Evolutionary conservation across 1,139 yeast species (phyloP).

Genomic region (Saccharomyces hybrid): DNA sequence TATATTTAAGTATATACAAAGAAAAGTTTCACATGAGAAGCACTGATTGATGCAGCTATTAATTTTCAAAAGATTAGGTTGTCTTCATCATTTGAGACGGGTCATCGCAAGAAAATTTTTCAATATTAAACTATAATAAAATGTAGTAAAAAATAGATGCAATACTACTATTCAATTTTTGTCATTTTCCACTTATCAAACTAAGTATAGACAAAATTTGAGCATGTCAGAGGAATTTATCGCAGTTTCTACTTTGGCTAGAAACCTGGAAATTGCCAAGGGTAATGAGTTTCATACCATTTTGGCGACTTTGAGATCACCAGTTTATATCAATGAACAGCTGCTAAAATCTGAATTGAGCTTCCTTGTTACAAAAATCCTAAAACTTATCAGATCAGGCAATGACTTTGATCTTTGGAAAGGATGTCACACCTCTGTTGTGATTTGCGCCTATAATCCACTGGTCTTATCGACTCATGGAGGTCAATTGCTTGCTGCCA

Average conservation of each 20-base stretch:
- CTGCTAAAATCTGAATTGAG: conserved; percentile 47
- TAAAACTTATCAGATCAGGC: conserved; percentile 47
- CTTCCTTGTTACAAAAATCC: conserved; percentile 48
- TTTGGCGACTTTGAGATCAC: conserved; percentile 28
- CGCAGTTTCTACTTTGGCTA: conserved; percentile 30
- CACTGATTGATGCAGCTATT: not conserved
- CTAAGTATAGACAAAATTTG: not conserved
- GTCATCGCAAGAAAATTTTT: conserved; percentile 3
- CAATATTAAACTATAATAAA: not conserved
- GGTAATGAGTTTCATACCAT: conserved; percentile 31
- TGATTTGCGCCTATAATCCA: conserved; percentile 44
- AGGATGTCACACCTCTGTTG: conserved; percentile 49
- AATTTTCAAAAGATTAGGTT: not conserved
- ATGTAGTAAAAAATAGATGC: not conserved
- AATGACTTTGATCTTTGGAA: conserved; percentile 50
- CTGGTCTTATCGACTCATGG: conserved; percentile 45
- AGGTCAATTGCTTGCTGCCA: conserved; percentile 51
- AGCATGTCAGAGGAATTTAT: conserved; percentile 7
- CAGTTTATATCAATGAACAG: conserved; percentile 32
- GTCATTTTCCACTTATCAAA: not conserved
- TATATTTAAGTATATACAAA: not conserved
- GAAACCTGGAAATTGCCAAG: conserved; percentile 29
- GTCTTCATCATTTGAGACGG: not conserved
- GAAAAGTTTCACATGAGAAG: not conserved
- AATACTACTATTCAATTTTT: not conserved